Evolutionary conservation across 495 filamentous ascomycete species (phyloP).

Genomic region (Rusavskia elegans): DNA sequence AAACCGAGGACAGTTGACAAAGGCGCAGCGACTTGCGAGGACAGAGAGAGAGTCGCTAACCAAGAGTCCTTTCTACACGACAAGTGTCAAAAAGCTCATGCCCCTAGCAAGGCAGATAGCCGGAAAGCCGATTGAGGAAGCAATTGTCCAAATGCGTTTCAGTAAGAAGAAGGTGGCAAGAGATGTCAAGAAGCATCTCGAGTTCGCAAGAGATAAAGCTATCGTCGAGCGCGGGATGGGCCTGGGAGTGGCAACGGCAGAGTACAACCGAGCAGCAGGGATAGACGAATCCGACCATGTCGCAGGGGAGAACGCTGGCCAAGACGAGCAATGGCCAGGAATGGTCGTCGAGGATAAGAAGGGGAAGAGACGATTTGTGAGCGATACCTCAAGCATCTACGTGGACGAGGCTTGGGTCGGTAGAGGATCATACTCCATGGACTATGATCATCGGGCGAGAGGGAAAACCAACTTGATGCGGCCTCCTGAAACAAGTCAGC

Average conservation of each 20-base stretch:
- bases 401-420: constrained; percentile 85
- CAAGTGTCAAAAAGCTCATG: constrained; percentile 76
- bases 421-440: constrained; percentile 42
- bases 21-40: constrained; percentile 43
- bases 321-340: constrained; percentile 25
- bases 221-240: constrained; percentile 74
- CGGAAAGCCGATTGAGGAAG: constrained; percentile 83
- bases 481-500: constrained; percentile 58
- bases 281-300: constrained; percentile 38
- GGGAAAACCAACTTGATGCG: constrained; percentile 44
- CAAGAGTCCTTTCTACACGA: constrained; percentile 55
- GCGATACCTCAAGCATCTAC: constrained; percentile 62
- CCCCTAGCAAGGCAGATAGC: constrained; percentile 71
- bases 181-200: constrained; percentile 62
- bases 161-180: constrained; percentile 82
- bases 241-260: constrained; percentile 29
- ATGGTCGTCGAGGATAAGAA: constrained; percentile 27
- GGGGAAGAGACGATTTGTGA: constrained; percentile 43
- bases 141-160: constrained; percentile 88
- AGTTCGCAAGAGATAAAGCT: constrained; percentile 61
- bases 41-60: constrained; percentile 54
- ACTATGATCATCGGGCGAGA: constrained; percentile 49
- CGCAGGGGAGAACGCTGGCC: constrained; percentile 14
- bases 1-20: constrained; percentile 48
- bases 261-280: constrained; percentile 22